Base-by-base conservation (phyloP, 2,329 filamentous ascomycete genomes). In the Rhynchosporium secalis region DNA sequence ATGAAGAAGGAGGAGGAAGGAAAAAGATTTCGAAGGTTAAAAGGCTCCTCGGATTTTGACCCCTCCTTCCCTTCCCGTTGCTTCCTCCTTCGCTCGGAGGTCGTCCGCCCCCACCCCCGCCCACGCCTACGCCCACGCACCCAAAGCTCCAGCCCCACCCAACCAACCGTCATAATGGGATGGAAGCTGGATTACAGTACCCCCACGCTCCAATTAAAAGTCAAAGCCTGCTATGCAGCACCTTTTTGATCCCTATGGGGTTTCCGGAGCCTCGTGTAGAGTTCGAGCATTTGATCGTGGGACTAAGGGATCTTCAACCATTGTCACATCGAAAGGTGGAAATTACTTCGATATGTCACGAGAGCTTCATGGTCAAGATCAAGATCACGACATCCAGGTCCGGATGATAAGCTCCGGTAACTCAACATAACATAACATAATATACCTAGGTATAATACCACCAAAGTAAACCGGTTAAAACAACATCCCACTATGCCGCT, bases 181-280 rank as follows among this genome's bases (percentile, higher is more conserved):
- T 36, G 5, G 9, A 48, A 54, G 49, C 49, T 54, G 49, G 40
- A 13, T 54, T 40, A 54, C 49, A 36, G 3, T 10, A 46, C 33
- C 49, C 49, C 49, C 49, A 54, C 49, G 49, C 33, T 20, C 56
- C 31, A 58, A 58, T 58, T 26, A 58, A n/a, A 28, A 13, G 20
- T n/a, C 4, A n/a, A 28, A 13, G 20, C 33, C 4, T 8, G 12
- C 3, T 20, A 0, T n/a, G n/a, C 49, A 9, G 49, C 49, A 33
- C 36, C 33, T 36, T 54, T 36, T 40, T 40, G 38, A 54, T 40
- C 49, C 20, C 5, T 33, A 54, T 54, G 5, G 33, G 33, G 33
- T 40, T 28, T 10, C n/a, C 26, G n/a, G 26, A 54, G 33, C 49
- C 28, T 36, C 5, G 9, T 36, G 1, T 10, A 2, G 9, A 36